A percentile compares a stretch with the other conserved stretches of the same genome.
Conservation (phyloP, 2,329 filamentous ascomycete genomes). For the Ophiostoma tasmaniense region DNA sequence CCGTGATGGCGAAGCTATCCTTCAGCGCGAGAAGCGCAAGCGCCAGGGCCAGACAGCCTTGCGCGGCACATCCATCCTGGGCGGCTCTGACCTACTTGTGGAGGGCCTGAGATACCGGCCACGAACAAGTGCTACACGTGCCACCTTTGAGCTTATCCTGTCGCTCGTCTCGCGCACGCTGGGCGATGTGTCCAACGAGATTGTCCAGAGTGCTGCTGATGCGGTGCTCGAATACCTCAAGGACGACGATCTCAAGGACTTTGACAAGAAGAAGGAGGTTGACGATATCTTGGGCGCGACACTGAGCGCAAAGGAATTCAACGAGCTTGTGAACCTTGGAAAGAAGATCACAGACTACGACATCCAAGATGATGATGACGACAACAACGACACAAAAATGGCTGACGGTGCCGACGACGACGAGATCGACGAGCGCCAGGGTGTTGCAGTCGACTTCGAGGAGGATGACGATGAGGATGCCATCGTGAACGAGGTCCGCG, state of each 20-base stretch:
- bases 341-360: slow-evolving; percentile 99
- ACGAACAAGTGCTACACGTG: slow-evolving; percentile 80
- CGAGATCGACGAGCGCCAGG: slow-evolving; percentile 85
- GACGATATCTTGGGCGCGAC: slow-evolving; percentile 84
- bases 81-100: slow-evolving; percentile 72
- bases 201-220: slow-evolving; percentile 89
- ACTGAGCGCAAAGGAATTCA: slow-evolving; percentile 84
- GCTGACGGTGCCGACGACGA: slow-evolving; percentile 55
- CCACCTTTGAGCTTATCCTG: slow-evolving; percentile 88
- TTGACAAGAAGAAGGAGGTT: slow-evolving; percentile 96
- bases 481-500: slow-evolving; percentile 76
- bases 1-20: slow-evolving; percentile 72
- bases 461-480: slow-evolving; percentile 77
- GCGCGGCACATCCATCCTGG: slow-evolving; percentile 68
- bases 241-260: slow-evolving; percentile 90
- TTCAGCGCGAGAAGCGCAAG: slow-evolving; percentile 78
- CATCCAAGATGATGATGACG: slow-evolving; percentile 90
- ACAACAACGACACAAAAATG: slow-evolving; percentile 81
- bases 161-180: slow-evolving; percentile 82
- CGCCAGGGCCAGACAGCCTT: slow-evolving; percentile 66
- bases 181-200: slow-evolving; percentile 85
- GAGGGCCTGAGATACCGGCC: slow-evolving; percentile 90
- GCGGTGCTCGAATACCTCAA: slow-evolving; percentile 86
- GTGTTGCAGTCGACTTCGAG: slow-evolving; percentile 95
- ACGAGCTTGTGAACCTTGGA: slow-evolving; percentile 88